These are phyloP conservation scores for Phialophora tarda DNA, from an alignment of 2,329 filamentous ascomycete genomes.

Conservation along the genomic window DNA sequence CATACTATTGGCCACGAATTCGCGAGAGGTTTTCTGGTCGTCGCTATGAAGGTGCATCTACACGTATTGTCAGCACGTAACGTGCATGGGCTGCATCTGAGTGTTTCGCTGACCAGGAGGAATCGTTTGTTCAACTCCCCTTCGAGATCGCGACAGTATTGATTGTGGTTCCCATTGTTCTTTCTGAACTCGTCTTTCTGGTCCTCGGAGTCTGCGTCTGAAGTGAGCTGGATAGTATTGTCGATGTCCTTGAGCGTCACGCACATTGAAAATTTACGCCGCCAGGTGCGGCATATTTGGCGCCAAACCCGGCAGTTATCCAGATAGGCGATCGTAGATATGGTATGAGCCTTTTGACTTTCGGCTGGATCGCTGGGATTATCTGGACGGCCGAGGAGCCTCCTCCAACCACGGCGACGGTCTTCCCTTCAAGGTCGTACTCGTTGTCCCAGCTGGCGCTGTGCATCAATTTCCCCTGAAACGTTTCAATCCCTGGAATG, in stretches of 20 bases:
- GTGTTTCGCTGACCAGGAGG: no score
- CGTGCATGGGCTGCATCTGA: no score
- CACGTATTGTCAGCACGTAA: no score
- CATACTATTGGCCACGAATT: slow-evolving; percentile 18
- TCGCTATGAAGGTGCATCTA: slow-evolving; percentile 6
- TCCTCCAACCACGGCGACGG: slow-evolving; percentile 6
- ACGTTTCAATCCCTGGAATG: slow-evolving; percentile 58
- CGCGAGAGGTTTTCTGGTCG: slow-evolving; percentile 6
- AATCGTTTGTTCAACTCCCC: slow-evolving; percentile 40
- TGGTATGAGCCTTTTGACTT: not conserved
- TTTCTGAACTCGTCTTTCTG: slow-evolving; percentile 33
- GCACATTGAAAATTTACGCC: slow-evolving; percentile 53
- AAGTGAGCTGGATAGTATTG: not conserved
- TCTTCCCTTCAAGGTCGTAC: not conserved
- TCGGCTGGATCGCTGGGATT: slow-evolving; percentile 8
- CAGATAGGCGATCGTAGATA: slow-evolving; percentile 53
- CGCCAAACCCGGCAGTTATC: slow-evolving; percentile 57
- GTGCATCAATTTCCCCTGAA: slow-evolving; percentile 61
- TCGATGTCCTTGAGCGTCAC: not conserved
- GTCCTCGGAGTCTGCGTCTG: slow-evolving; percentile 27
- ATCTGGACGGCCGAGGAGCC: slow-evolving; percentile 12
- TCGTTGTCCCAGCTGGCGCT: slow-evolving; percentile 59
- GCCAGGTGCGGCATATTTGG: slow-evolving; percentile 54
- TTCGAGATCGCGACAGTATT: slow-evolving; percentile 42
- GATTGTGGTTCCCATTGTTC: not conserved